Base-by-base conservation (phyloP, 2,329 filamentous ascomycete genomes). In the Fusarium subglutinans region DNA sequence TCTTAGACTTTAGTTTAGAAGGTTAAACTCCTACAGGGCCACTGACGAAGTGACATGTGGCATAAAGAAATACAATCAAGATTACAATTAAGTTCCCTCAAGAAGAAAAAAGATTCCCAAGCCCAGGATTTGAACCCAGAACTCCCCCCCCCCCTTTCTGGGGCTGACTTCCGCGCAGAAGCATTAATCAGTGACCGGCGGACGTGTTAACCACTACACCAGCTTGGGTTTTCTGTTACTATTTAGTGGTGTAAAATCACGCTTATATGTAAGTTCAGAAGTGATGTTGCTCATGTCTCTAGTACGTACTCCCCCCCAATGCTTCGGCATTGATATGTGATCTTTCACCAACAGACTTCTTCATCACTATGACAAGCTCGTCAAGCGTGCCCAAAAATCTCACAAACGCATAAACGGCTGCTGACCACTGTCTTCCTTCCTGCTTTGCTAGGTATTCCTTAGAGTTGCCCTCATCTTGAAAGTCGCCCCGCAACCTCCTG, bases 341-440 rank as follows among this genome's bases (percentile, higher is more conserved):
- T 41, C 66, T 50, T 28, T 69, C 66, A 6, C 66, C 66, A 8
- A 69, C 66, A 8, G 64, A 50, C 48, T 69, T 69, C 37, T 69
- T 69, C 30, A 69, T 48, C 28, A 69, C 37, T 20, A 69, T 1
- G 3, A 69, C 66, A 15, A 69, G 66, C 24, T 69, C 64, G 9
- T 69, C 66, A 6, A 69, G 41, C 6, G 47, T 69, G 17, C 64
- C 48, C n/a, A 69, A 14, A 9, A 69, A 68, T 17, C 66, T 38
- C n/a, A 69, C 66, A 37, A 69, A 69, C 3, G 66, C 26, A 43
- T 69, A 69, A 28, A 69, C 66, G 14, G 66, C 66, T 2, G 66
- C 55, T 3, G 64, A 69, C 66, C 66, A 69, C 14, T 69, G 66
- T 4, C 64, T 68, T 14, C 66, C 66, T 12, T 69, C 55, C 17